Conservation (phyloP, 2,329 filamentous ascomycete species). For the Aspergillus sp. region DNA sequence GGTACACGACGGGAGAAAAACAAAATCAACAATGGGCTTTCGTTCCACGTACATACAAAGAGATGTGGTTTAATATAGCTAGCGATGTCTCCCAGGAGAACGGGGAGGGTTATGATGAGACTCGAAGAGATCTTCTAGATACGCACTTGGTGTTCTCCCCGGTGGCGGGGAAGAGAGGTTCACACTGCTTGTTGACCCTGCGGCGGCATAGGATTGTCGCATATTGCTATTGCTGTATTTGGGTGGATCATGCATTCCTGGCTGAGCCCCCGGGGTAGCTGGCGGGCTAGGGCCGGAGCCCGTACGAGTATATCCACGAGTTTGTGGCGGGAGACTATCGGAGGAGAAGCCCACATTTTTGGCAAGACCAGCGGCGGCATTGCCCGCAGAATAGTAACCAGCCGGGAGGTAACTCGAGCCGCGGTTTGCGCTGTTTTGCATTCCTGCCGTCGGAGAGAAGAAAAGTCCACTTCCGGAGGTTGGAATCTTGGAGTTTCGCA, state of each 20-base stretch:
- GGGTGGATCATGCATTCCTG: slow-evolving; percentile 35
- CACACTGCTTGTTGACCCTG: slow-evolving; percentile 58
- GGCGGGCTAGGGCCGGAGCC: slow-evolving; percentile 59
- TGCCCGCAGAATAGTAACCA: slow-evolving; percentile 81
- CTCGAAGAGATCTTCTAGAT: slow-evolving; percentile 85
- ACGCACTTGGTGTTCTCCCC: slow-evolving; percentile 79
- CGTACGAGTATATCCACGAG: slow-evolving; percentile 52
- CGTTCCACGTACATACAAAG: background rate
- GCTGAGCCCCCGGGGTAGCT: slow-evolving; percentile 59
- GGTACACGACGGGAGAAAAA: background rate
- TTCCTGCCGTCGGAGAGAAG: slow-evolving; percentile 83
- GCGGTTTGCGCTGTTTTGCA: slow-evolving; percentile 59
- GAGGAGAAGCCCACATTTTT: slow-evolving; percentile 42
- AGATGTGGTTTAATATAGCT: background rate
- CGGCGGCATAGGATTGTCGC: slow-evolving; percentile 32
- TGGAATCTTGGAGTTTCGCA: slow-evolving; percentile 31
- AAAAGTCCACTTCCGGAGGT: slow-evolving; percentile 75
- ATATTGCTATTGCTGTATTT: slow-evolving; percentile 20
- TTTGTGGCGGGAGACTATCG: slow-evolving; percentile 62
- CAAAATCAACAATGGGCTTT: background rate
- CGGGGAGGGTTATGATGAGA: slow-evolving; percentile 53
- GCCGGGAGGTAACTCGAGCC: slow-evolving; percentile 80
- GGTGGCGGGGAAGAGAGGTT: slow-evolving; percentile 64
- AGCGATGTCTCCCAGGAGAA: slow-evolving; percentile 8
- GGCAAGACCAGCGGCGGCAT: slow-evolving; percentile 49